Conservation (phyloP, 129 eudicot genomes). For the Chrysanthemum makinoi region DNA sequence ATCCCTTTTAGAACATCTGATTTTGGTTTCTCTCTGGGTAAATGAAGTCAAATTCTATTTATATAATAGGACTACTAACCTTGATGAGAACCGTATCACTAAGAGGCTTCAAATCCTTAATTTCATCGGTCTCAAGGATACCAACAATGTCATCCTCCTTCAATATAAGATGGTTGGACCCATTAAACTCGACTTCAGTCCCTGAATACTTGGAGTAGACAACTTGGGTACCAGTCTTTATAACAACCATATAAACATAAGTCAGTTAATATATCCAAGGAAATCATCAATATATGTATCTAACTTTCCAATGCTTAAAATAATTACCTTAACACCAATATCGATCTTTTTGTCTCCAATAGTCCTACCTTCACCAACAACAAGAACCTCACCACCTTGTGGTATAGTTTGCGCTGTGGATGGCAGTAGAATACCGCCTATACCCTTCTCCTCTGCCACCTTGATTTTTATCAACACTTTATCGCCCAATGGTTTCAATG, state of each 20-base stretch:
- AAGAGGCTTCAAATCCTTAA: conserved; percentile 82
- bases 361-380: conserved; percentile 80
- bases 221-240: conserved; percentile 68
- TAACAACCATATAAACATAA: neutral
- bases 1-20: no score
- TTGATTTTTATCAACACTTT: conserved; percentile 71
- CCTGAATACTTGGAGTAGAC: conserved; percentile 94
- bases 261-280: neutral
- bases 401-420: conserved; percentile 70
- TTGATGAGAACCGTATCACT: conserved; percentile 87
- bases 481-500: conserved; percentile 88
- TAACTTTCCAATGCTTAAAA: neutral
- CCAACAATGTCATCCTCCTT: conserved; percentile 96
- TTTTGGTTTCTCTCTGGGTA: no score
- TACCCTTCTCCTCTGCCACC: conserved; percentile 70
- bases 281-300: neutral
- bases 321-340: conserved; percentile 55
- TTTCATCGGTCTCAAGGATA: conserved; percentile 77
- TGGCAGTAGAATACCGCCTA: conserved; percentile 80
- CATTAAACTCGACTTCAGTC: conserved; percentile 80
- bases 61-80: conserved; percentile 37
- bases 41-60: no score
- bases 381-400: conserved; percentile 91
- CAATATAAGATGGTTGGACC: conserved; percentile 66
- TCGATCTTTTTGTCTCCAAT: conserved; percentile 66